These are phyloP conservation scores for Podospora pseudopauciseta DNA, from an alignment of 495 filamentous ascomycete genomes.

Conservation along the genomic window DNA sequence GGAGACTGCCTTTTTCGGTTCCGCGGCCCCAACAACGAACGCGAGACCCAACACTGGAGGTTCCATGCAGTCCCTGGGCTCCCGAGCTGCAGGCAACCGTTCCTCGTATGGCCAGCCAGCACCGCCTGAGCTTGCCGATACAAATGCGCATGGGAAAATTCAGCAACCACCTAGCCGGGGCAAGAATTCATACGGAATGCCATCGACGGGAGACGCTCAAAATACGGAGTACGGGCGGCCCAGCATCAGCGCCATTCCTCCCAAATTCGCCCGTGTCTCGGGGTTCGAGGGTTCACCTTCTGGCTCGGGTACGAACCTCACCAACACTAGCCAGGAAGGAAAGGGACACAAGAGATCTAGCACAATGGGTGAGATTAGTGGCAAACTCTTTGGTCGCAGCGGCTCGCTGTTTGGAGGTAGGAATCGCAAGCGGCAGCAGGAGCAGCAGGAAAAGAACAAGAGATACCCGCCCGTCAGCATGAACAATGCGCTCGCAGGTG, in stretches of 20 bases:
- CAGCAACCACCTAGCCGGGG: conserved; percentile 75
- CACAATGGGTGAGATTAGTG: conserved; percentile 76
- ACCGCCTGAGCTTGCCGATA: conserved; percentile 80
- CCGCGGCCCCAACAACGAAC: conserved; percentile 40
- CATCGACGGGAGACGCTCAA: conserved; percentile 57
- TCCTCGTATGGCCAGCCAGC: conserved; percentile 87
- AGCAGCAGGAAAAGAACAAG: conserved; percentile 49
- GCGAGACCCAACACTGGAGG: conserved; percentile 75
- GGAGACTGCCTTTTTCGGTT: conserved; percentile 45
- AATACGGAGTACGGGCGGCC: conserved; percentile 55
- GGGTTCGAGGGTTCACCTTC: conserved; percentile 32
- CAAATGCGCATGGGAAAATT: conserved; percentile 87
- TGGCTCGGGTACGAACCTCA: neutral
- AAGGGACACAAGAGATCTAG: conserved; percentile 89
- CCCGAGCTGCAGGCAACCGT: conserved; percentile 65
- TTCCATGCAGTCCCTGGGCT: conserved; percentile 67
- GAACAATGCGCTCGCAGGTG: conserved; percentile 53
- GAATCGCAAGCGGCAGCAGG: conserved; percentile 44
- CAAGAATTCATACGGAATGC: conserved; percentile 66
- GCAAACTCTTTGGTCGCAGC: conserved; percentile 74
- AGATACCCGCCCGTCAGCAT: conserved; percentile 78
- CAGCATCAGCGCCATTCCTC: conserved; percentile 51
- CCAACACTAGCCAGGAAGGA: conserved; percentile 20
- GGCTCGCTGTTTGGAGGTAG: conserved; percentile 70
- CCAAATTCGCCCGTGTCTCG: conserved; percentile 50